Base-by-base conservation (phyloP, 441 rosid genomes). In the Populus hybrid region DNA sequence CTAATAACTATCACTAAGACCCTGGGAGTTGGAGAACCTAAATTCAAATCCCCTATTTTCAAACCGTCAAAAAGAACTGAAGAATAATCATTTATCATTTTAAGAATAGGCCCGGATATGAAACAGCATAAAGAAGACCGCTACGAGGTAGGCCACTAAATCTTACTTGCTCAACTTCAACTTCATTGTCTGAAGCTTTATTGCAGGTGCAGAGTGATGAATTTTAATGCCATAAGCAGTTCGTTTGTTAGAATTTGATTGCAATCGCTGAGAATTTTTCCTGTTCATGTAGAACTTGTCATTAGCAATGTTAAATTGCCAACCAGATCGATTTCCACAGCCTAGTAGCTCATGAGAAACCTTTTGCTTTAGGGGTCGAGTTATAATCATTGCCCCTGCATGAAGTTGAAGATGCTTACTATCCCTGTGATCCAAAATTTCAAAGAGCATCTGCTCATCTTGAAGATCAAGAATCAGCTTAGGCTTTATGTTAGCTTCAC, bases 111-210 rank as follows among this genome's bases (percentile, higher is more conserved):
- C 59, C 21, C 20, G 1, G 2, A n/a, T 29, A 45, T 16, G 77
- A 50, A 53, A 70, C 33, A 65, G 23, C 0, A 12, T 29, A 72
- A 28, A 21, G 29, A 71, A 3, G 4, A 56, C n/a, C 14, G 36
- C 45, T 8, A 64, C 28, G 18, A 50, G 2, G 59, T 16, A 50
- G 59, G 59, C 6, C 59, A 50, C 59, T 50, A 16, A 75, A 18
- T 69, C 99, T 86, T 90, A 97, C 99, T 94, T 94, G 99, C 98
- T 97, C 85, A 97, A 83, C 88, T 93, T 97, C 82, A 85, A 82
- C 85, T 97, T 94, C 93, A 90, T 90, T 9, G 98, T 93, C 88
- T 94, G 97, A 85, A 97, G 89, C 89, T 94, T 97, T 69, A 94
- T 90, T 63, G 99, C 99, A 81, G 98, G 97, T 71, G 95, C 95